These are phyloP conservation scores for Chrysophaeum taylorii DNA, from an alignment of 352 stramenopile species.

Conservation along the genomic window DNA sequence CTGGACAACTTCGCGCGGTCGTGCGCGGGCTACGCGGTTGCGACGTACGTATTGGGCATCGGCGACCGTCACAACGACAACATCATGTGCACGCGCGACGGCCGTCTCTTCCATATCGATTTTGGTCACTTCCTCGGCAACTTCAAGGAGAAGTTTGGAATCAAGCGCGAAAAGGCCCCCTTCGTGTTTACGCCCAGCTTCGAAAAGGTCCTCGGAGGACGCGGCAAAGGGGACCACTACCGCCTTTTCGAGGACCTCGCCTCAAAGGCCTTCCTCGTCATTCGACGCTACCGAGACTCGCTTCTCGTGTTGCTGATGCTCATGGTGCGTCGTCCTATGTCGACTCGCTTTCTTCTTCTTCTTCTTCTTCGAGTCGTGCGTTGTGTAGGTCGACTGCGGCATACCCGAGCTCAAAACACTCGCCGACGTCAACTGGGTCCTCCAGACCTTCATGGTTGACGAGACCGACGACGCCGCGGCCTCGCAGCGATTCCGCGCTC, in stretches of 20 bases:
- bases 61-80: slow-evolving; percentile 89
- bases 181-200: slow-evolving; percentile 79
- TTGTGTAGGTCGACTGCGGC: slow-evolving; percentile 59
- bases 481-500: slow-evolving; percentile 47
- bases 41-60: slow-evolving; percentile 77
- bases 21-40: slow-evolving; percentile 74
- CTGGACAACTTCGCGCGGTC: slow-evolving; percentile 66
- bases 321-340: too few relatives aligned
- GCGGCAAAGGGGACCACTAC: slow-evolving; percentile 10
- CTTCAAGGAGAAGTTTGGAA: slow-evolving; percentile 80
- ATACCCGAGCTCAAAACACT: slow-evolving; percentile 60
- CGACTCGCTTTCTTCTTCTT: too few relatives aligned
- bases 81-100: slow-evolving; percentile 81
- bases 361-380: too few relatives aligned
- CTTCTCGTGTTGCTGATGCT: slow-evolving; percentile 66
- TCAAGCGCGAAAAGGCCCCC: slow-evolving; percentile 71
- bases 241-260: slow-evolving; percentile 38
- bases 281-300: slow-evolving; percentile 59
- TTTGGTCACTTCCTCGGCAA: slow-evolving; percentile 88
- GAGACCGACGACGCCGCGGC: slow-evolving; percentile 51
- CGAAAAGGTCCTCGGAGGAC: slow-evolving; percentile 62
- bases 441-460: slow-evolving; percentile 62
- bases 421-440: slow-evolving; percentile 61
- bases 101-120: slow-evolving; percentile 90
- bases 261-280: slow-evolving; percentile 54